These are phyloP conservation scores for Aurantiochytrium sp. DNA, from an alignment of 108 stramenopile species.

Conservation along the genomic window DNA sequence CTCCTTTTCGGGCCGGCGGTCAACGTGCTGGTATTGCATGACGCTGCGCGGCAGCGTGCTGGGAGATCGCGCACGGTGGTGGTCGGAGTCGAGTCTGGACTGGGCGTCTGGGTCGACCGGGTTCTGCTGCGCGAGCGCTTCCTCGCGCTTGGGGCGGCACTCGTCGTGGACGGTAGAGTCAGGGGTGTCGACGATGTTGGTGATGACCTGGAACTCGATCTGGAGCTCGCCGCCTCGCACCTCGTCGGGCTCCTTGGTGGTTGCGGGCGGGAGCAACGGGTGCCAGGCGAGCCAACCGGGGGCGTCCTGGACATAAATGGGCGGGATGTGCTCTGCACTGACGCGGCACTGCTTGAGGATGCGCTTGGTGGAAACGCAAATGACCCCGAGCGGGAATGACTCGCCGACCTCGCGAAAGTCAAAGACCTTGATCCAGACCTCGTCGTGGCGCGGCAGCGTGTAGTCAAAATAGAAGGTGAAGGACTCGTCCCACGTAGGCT, in stretches of 20 bases:
- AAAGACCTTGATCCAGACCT: constrained; percentile 29
- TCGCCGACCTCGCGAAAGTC: constrained; percentile 25
- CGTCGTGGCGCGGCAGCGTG: background rate
- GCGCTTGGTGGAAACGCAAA: background rate
- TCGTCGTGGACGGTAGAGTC: constrained; percentile 8
- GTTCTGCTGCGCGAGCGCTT: background rate
- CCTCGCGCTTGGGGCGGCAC: background rate
- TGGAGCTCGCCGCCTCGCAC: constrained; percentile 8
- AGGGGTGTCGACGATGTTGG: background rate
- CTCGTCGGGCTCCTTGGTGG: background rate
- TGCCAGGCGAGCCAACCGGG: constrained; percentile 24
- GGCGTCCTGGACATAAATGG: background rate
- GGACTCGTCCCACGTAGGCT: background rate
- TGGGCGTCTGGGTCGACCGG: background rate
- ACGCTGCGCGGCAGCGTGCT: background rate
- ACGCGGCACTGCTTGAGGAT: background rate
- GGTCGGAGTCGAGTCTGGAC: background rate
- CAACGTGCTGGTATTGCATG: background rate
- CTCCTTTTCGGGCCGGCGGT: background rate
- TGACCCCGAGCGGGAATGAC: background rate
- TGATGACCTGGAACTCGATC: constrained; percentile 18
- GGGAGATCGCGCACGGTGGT: background rate
- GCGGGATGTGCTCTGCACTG: background rate
- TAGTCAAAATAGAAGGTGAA: background rate
- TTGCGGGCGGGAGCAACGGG: constrained; percentile 9